Base-by-base conservation (phyloP, 169 alveolate genomes). In the Cryptosporidium sp. region DNA sequence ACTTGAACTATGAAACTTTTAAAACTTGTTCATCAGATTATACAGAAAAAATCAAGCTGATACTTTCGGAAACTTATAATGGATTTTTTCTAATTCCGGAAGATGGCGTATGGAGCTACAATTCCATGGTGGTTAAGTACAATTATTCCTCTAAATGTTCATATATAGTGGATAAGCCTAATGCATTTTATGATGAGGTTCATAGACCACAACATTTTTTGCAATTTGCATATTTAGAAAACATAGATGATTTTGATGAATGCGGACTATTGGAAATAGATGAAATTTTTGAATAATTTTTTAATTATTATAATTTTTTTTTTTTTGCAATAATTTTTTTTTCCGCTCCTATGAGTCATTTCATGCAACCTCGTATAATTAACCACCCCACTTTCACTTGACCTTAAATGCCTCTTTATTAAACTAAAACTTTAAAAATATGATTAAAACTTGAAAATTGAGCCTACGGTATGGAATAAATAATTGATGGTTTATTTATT, bases 31-130 rank as follows among this genome's bases (percentile, higher is more conserved):
- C 91, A 51, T 85, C 75, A 48, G 61, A 85, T 31, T 91, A 91
- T 44, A 94, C 94, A 85, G 98, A 95, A 52, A 96, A 95, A 86
- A 99, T 96, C 4, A 98, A 98, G 93, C 93, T 98, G 87, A 93
- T 99, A 73, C 95, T 99, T 44, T 97, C 99, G 45, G 99, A 97
- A 93, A 97, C 95, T 85, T 97, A 95, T 93, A 93, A 96, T 92
- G 99, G 99, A 21, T 99, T 97, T 96, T 98, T 97, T 94, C 93
- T 99, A 95, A 97, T 98, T 53, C 99, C 99, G 31, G 99, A 97
- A 60, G 99, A 96, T 70, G 99, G 97, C 52, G 93, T 98, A 44
- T 99, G 99, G 99, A 98, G 98, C 94, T 99, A 98, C 94, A 98
- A 98, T 95, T 97, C 98, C 92, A 98, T 97, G 98, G 99, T 99